These are phyloP conservation scores for Colletotrichum aenigma DNA, from an alignment of 2,329 filamentous ascomycete genomes.

Conservation along the genomic window DNA sequence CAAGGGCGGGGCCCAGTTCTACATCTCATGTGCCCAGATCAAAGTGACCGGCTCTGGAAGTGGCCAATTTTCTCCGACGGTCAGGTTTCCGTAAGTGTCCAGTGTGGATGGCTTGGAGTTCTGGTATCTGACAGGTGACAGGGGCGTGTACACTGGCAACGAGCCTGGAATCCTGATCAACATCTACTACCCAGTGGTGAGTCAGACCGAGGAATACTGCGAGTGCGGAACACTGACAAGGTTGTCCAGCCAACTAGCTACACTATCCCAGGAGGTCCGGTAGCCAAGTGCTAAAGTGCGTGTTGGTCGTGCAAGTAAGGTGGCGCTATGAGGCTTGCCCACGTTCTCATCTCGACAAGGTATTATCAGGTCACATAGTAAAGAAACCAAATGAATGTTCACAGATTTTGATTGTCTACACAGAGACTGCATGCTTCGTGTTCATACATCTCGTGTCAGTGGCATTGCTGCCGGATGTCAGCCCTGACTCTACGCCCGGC, in stretches of 20 bases:
- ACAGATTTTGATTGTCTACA: background rate
- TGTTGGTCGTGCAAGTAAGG: background rate
- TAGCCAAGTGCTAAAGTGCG: constrained; percentile 5
- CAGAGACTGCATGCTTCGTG: background rate
- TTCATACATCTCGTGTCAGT: background rate
- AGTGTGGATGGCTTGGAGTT: background rate
- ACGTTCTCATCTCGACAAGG: background rate
- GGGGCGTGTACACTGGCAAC: constrained; percentile 9
- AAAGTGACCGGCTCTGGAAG: constrained; percentile 24
- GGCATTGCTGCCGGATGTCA: background rate
- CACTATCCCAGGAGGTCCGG: constrained; percentile 14
- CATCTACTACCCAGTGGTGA: constrained; percentile 19
- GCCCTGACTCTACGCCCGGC: background rate
- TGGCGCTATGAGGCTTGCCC: background rate
- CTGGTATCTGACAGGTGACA: background rate
- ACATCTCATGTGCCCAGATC: constrained; percentile 39
- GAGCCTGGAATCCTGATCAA: constrained; percentile 21
- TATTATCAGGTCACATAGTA: background rate
- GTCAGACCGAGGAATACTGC: background rate
- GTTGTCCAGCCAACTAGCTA: constrained; percentile 2
- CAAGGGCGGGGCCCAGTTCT: constrained; percentile 39
- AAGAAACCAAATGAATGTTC: background rate
- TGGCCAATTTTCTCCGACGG: constrained; percentile 8
- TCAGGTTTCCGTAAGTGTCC: constrained; percentile 11
- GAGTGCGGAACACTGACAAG: background rate